A percentile compares a stretch with the other conserved stretches of the same genome.
phyloP scores from a whole-genome alignment of 495 filamentous ascomycete genomes.

The Staphylotrichum tortipilum region DNA sequence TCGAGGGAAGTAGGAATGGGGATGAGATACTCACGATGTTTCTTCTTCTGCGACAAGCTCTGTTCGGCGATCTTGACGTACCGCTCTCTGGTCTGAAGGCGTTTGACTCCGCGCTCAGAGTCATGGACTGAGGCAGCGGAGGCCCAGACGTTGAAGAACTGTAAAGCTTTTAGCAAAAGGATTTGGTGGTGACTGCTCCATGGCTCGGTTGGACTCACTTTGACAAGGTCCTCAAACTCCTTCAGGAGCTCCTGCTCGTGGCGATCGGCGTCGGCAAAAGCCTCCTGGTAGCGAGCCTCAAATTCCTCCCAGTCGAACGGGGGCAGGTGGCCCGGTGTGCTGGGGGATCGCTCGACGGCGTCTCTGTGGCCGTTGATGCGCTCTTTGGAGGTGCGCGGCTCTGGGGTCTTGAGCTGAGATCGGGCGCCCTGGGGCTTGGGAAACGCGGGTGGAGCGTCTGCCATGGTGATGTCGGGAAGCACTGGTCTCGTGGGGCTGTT shows the following conservation, averaged over 20 bases:
- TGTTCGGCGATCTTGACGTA: constrained; percentile 64
- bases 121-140: constrained; percentile 57
- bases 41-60: constrained; percentile 58
- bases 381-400: constrained; percentile 24
- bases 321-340: constrained; percentile 37
- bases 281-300: constrained; percentile 51
- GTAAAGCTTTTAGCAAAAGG: background rate
- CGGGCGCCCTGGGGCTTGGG: constrained; percentile 14
- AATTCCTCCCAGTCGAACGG: constrained; percentile 62
- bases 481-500: constrained; percentile 3
- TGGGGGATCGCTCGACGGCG: constrained; percentile 24
- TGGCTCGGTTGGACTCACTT: constrained; percentile 34
- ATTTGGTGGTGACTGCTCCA: background rate
- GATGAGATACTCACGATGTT: constrained; percentile 52
- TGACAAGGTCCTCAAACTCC: constrained; percentile 55
- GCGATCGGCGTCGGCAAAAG: constrained; percentile 49
- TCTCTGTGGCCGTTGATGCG: constrained; percentile 19
- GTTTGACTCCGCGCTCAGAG: constrained; percentile 60
- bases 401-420: constrained; percentile 25
- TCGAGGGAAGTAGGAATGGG: background rate
- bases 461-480: constrained; percentile 16
- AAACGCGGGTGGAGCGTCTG: constrained; percentile 3
- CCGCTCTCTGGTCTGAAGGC: constrained; percentile 66
- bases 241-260: constrained; percentile 53
- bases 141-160: constrained; percentile 68